A percentile compares a stretch with the other conserved stretches of the same genome.
Evolutionary conservation across 2,329 filamentous ascomycete genomes (phyloP).

Genomic region (Xylogone sp.): DNA sequence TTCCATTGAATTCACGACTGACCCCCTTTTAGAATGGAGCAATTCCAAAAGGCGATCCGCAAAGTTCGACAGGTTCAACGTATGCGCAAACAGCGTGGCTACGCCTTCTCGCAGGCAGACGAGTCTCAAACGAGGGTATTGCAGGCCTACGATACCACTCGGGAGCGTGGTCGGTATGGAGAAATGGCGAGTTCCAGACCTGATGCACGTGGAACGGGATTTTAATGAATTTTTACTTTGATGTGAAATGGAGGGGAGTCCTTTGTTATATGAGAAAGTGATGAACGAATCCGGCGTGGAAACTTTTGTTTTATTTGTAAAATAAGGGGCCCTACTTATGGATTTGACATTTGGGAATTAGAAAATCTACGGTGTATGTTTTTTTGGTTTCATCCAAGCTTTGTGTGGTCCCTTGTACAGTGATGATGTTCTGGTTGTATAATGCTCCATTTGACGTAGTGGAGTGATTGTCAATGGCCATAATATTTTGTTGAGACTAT

Average conservation of each 20-base stretch:
- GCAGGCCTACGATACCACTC: constrained; percentile 96
- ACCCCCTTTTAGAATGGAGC: constrained; percentile 78
- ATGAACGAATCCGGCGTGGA: neutral
- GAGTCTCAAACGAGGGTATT: constrained; percentile 92
- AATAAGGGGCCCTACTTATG: too few relatives aligned
- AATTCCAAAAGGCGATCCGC: constrained; percentile 98
- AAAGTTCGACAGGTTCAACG: constrained; percentile 98
- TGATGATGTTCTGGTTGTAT: too few relatives aligned
- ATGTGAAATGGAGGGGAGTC: neutral
- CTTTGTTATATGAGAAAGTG: neutral
- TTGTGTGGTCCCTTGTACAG: too few relatives aligned
- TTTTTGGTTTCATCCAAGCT: too few relatives aligned
- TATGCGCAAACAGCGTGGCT: constrained; percentile 98
- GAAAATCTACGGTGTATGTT: too few relatives aligned
- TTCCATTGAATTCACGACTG: neutral
- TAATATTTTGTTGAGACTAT: too few relatives aligned
- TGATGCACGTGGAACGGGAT: constrained; percentile 1
- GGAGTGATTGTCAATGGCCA: too few relatives aligned
- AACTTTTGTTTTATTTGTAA: neutral
- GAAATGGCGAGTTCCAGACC: constrained; percentile 65
- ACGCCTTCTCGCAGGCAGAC: constrained; percentile 96
- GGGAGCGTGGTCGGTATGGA: constrained; percentile 84
- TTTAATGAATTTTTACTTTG: neutral
- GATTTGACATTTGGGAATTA: too few relatives aligned
- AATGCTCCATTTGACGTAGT: too few relatives aligned